Conservation (phyloP, 768 basidiomycete species). For the Hygrocybe punicea region DNA sequence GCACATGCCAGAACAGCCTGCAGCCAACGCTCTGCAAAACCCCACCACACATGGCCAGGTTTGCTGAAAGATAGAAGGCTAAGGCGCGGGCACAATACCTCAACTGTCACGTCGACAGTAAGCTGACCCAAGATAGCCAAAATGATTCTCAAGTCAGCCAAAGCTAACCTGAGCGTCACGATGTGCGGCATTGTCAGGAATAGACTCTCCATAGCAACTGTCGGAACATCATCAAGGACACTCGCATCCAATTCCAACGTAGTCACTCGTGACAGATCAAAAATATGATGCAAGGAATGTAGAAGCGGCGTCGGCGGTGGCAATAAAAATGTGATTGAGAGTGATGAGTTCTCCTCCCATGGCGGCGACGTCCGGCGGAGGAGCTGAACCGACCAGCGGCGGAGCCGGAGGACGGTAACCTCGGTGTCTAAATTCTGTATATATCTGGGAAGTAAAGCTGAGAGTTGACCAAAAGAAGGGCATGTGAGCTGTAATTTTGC, state of each 20-base stretch:
- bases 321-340: background rate
- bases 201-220: background rate
- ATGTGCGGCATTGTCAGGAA: background rate
- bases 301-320: background rate
- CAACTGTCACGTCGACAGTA: background rate
- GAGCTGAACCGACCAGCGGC: background rate
- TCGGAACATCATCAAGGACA: background rate
- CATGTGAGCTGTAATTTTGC: background rate
- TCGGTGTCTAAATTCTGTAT: background rate
- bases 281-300: background rate
- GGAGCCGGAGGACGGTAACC: background rate
- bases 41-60: background rate
- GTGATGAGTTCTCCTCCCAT: background rate
- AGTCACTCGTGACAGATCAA: background rate
- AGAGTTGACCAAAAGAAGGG: background rate
- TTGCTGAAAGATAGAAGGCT: background rate
- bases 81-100: background rate
- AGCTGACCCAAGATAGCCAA: background rate
- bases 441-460: background rate
- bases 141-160: background rate
- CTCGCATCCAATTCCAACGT: background rate
- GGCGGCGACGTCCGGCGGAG: background rate
- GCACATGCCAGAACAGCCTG: background rate
- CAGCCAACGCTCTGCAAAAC: background rate
- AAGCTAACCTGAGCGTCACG: background rate